A percentile compares a stretch with the other conserved stretches of the same genome.
Conservation (phyloP, 2,329 filamentous ascomycete genomes). For the Epichloe uncinata region DNA sequence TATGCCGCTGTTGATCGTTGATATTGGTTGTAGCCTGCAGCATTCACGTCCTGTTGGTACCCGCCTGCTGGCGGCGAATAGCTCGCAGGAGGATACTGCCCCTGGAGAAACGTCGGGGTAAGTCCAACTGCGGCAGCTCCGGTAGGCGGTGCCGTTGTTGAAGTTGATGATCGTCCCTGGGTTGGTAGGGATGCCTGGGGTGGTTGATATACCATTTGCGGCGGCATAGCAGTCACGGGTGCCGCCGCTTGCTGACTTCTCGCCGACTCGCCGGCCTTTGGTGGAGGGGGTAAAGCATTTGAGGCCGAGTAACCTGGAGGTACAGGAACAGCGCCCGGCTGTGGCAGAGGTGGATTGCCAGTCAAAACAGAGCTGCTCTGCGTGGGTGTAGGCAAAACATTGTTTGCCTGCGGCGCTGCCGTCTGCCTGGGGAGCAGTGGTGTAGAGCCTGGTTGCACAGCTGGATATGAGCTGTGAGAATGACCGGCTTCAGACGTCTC, state of each 20-base stretch:
- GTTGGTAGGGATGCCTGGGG: constrained; percentile 27
- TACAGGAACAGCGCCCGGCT: constrained; percentile 42
- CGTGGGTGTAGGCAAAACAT: constrained; percentile 31
- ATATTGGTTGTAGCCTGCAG: constrained; percentile 35
- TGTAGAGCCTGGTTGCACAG: constrained; percentile 33
- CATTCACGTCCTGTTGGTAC: constrained; percentile 42
- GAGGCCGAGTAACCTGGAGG: constrained; percentile 17
- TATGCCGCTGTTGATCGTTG: constrained; percentile 28
- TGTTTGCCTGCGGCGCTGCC: constrained; percentile 20
- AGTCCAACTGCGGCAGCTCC: background rate
- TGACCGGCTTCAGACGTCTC: background rate
- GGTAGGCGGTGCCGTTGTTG: constrained; percentile 15
- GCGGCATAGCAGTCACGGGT: constrained; percentile 24
- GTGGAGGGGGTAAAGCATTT: constrained; percentile 30
- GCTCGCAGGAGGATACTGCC: constrained; percentile 14
- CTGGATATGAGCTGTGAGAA: constrained; percentile 19
- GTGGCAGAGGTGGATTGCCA: constrained; percentile 37
- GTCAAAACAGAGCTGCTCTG: constrained; percentile 13
- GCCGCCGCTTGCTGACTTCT: constrained; percentile 21
- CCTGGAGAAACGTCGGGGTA: constrained; percentile 14
- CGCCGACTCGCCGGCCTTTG: constrained; percentile 33
- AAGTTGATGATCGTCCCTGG: constrained; percentile 33
- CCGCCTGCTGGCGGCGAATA: constrained; percentile 35
- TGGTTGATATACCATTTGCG: constrained; percentile 36
- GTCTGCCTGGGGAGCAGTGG: constrained; percentile 32